phyloP scores from a whole-genome alignment of 2,329 filamentous ascomycete species.

The Phyllachora maydis region DNA sequence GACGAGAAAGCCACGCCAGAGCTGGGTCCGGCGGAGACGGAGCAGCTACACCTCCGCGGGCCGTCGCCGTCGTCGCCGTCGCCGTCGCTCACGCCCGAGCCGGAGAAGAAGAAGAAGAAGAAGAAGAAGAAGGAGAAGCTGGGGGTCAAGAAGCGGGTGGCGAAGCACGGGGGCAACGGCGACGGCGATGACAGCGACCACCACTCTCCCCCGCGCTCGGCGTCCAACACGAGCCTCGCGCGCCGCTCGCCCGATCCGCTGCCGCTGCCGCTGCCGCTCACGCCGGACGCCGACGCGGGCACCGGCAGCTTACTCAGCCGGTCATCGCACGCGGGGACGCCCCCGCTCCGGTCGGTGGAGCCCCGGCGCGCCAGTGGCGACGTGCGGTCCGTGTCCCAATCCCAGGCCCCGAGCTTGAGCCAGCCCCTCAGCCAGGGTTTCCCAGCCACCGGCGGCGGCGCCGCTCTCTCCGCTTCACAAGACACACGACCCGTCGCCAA shows the following conservation, averaged over 20 bases:
- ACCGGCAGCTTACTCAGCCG: slow-evolving; percentile 45
- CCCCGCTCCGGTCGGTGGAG: slow-evolving; percentile 50
- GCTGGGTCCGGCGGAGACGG: slow-evolving; percentile 8
- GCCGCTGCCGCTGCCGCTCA: slow-evolving; percentile 31
- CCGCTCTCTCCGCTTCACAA: slow-evolving; percentile 6
- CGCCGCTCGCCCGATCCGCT: slow-evolving; percentile 31
- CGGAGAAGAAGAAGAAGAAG: too few species aligned
- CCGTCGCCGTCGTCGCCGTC: too few species aligned
- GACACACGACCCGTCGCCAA: slow-evolving; percentile 52
- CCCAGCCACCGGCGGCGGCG: slow-evolving; percentile 4
- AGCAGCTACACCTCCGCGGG: slow-evolving; percentile 16
- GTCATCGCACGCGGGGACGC: slow-evolving; percentile 30
- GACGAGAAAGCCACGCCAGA: slow-evolving; percentile 9
- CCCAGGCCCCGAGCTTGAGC: too few species aligned
- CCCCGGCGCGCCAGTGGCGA: slow-evolving; percentile 49
- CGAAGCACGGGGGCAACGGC: slow-evolving; percentile 18
- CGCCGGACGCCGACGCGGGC: too few species aligned
- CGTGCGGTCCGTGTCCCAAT: slow-evolving; percentile 46
- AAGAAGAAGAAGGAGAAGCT: too few species aligned
- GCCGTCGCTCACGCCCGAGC: slow-evolving; percentile 19
- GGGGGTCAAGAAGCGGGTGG: slow-evolving; percentile 6
- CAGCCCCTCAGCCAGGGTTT: too few species aligned
- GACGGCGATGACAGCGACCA: slow-evolving; percentile 1
- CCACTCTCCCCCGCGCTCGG: slow-evolving; percentile 15
- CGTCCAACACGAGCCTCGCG: slow-evolving; percentile 32